phyloP scores from a whole-genome alignment of 169 alveolate species.

The Plasmodium malariae region DNA sequence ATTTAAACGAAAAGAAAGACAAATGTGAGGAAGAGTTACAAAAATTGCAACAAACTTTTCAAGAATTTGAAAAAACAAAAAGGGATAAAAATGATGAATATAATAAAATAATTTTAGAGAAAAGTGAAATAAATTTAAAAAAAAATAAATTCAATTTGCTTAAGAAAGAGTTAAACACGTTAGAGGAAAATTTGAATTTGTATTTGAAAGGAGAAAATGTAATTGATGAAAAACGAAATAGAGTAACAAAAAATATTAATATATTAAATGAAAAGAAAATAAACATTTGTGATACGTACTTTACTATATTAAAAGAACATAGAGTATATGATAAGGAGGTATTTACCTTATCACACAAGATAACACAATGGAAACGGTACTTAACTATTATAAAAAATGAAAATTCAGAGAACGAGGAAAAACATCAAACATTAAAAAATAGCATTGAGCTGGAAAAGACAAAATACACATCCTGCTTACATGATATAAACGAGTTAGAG shows the following conservation, averaged over 20 bases:
- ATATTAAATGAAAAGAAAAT: conserved; percentile 66
- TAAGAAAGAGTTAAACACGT: conserved; percentile 54
- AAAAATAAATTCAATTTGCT: conserved; percentile 66
- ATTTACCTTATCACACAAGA: not conserved
- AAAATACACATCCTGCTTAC: conserved; percentile 36
- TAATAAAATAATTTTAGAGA: conserved; percentile 65
- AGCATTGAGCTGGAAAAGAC: conserved; percentile 70
- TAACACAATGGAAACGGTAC: conserved; percentile 61
- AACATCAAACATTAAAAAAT: conserved; percentile 50
- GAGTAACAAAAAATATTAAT: conserved; percentile 29
- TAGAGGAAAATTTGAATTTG: conserved; percentile 31
- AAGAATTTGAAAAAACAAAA: conserved; percentile 30
- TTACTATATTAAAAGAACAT: conserved; percentile 62
- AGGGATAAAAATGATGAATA: conserved; percentile 77
- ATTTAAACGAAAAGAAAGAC: conserved; percentile 29
- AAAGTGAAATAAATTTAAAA: conserved; percentile 69
- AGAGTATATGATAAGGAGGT: conserved; percentile 41
- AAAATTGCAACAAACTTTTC: not conserved
- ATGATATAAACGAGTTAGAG: conserved; percentile 74
- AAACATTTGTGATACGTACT: conserved; percentile 54
- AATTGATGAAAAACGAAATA: conserved; percentile 72
- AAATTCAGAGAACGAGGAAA: conserved; percentile 71
- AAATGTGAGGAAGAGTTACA: conserved; percentile 60
- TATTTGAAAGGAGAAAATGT: conserved; percentile 53
- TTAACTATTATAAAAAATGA: conserved; percentile 13